These are phyloP conservation scores for Fusarium metavorans DNA, from an alignment of 2,329 filamentous ascomycete species.

Conservation along the genomic window DNA sequence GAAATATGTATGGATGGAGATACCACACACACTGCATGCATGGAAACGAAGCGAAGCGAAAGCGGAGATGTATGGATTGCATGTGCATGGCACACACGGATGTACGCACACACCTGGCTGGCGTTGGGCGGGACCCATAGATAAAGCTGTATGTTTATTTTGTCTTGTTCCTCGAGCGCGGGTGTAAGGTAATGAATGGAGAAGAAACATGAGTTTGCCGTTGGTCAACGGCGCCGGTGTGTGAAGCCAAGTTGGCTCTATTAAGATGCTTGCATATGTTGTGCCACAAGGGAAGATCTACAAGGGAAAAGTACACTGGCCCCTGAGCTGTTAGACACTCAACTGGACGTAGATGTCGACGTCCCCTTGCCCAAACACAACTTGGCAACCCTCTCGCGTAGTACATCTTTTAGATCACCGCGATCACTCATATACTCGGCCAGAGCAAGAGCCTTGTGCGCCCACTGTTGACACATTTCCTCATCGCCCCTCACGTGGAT, in stretches of 20 bases:
- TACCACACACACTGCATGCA: constrained; percentile 34
- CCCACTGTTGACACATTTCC: constrained; percentile 69
- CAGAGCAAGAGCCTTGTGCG: constrained; percentile 70
- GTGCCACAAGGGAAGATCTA: neutral
- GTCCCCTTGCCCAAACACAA: constrained; percentile 46
- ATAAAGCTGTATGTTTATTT: constrained; percentile 18
- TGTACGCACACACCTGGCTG: constrained; percentile 25
- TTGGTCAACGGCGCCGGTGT: constrained; percentile 14
- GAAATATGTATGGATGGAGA: constrained; percentile 23
- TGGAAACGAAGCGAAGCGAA: constrained; percentile 26
- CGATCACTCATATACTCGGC: constrained; percentile 70
- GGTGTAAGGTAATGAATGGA: constrained; percentile 22
- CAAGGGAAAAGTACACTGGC: neutral
- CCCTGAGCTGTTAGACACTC: neutral
- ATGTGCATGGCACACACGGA: constrained; percentile 32
- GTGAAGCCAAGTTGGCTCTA: constrained; percentile 8
- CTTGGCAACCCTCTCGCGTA: constrained; percentile 59
- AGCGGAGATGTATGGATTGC: constrained; percentile 7
- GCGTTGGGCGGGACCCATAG: constrained; percentile 32
- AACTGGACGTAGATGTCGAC: neutral
- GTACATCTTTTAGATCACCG: constrained; percentile 56
- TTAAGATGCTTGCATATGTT: neutral
- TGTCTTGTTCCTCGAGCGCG: constrained; percentile 5
- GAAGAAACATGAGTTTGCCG: constrained; percentile 15
- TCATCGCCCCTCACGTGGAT: constrained; percentile 69